Evolutionary conservation across 768 basidiomycete species (phyloP).

Genomic region (Boletus rufocinnamomeus): DNA sequence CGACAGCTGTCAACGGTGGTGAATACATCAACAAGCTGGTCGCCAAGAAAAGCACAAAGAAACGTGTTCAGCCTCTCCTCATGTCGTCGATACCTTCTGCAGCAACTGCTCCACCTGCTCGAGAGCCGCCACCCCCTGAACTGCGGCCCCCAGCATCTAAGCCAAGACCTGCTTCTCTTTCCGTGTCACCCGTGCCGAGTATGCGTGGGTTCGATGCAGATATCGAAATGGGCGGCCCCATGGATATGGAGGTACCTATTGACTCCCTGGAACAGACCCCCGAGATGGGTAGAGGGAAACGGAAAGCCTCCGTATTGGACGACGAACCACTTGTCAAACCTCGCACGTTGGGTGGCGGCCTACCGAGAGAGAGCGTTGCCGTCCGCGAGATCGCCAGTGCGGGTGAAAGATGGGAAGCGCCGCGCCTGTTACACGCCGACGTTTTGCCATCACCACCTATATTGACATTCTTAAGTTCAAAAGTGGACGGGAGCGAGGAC

Average conservation of each 20-base stretch:
- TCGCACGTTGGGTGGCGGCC: conserved; percentile 72
- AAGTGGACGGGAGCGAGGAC: conserved; percentile 67
- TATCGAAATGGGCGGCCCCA: conserved; percentile 43
- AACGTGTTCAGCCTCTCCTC: conserved; percentile 56
- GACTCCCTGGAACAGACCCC: conserved; percentile 53
- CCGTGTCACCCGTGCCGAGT: conserved; percentile 49
- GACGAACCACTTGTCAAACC: conserved; percentile 41
- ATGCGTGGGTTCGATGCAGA: conserved; percentile 50
- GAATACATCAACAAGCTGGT: conserved; percentile 74
- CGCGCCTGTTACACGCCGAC: conserved; percentile 26
- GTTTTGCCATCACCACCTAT: conserved; percentile 52
- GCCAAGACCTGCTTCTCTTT: conserved; percentile 29
- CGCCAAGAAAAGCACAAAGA: conserved; percentile 72
- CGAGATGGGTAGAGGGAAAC: conserved; percentile 46
- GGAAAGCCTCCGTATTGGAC: conserved; percentile 50
- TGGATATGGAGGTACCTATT: conserved; percentile 58
- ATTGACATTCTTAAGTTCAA: conserved; percentile 57
- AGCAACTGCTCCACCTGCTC: conserved; percentile 17
- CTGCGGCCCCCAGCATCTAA: conserved; percentile 28
- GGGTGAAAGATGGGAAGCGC: conserved; percentile 16
- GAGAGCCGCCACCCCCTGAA: conserved; percentile 16
- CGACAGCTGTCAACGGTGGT: conserved; percentile 41
- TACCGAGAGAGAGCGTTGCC: conserved; percentile 48
- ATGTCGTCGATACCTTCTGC: conserved; percentile 42
- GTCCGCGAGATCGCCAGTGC: conserved; percentile 54